Evolutionary conservation across 2,329 filamentous ascomycete species (phyloP), one percentile per base, ranked within the genome.

Genomic region (Raffaelea albimanens): DNA sequence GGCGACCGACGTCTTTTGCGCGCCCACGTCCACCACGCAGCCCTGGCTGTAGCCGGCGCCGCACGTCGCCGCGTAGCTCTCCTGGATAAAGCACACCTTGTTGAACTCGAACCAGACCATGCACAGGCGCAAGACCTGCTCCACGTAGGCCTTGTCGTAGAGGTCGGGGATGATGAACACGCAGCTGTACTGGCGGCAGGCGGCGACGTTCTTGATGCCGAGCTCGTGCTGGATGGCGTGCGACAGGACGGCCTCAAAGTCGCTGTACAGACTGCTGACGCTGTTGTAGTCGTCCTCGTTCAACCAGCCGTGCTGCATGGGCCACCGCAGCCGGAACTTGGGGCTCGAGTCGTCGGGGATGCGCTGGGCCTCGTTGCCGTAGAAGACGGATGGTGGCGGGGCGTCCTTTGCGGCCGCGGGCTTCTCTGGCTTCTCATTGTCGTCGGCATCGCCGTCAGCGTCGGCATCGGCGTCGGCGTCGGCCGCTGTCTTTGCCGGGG

Each of bases 141-240:
- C 87, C 18, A 97, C 87, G 54, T 96, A 95, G 44, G 80, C 80
- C 63, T 95, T 94, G 67, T 98, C 93, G 67, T 97, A 98, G 10
- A 98, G 73, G 62, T 98, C 93, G 0, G 93, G 93, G 42, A 98
- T 94, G 53, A 98, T 83, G 59, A 97, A 88, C n/a, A 96, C 90
- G 57, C 89, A 96, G 58, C 87, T 93, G 66, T 96, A 97, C 62
- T 94, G 86, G 47, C 78, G 77, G 82, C 90, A 94, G 45, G 91
- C 82, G 57, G 83, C 85, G 58, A 85, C 85, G 53, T 80, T 82
- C 23, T 75, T 82, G 39, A 96, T 65, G 1, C 85, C 87, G 9
- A 97, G 73, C 59, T 97, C 88, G n/a, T 78, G 80, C 54, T 83
- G 83, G 58, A 98, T 83, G 2, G 89, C 87, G 54, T 89, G 84